Evolutionary conservation across 495 filamentous ascomycete species (phyloP).

Genomic region (Xylona heveae): DNA sequence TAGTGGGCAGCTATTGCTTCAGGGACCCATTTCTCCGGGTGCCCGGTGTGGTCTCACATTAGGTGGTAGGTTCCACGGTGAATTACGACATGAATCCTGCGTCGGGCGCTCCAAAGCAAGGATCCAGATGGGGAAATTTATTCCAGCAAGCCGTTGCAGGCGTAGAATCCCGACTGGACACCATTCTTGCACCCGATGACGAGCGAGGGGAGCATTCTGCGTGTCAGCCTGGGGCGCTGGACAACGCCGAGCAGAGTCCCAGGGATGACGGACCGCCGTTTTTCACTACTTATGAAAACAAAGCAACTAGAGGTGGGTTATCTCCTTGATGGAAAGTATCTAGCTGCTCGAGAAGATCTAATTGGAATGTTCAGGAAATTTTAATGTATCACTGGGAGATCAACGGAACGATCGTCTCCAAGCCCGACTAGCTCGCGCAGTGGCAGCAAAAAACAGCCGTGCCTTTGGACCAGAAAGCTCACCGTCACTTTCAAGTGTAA

Average conservation of each 20-base stretch:
- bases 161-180: conserved; percentile 82
- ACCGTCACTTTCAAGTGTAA: conserved; percentile 9
- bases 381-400: conserved; percentile 23
- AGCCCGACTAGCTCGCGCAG: conserved; percentile 57
- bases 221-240: no score
- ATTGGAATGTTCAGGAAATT: no score
- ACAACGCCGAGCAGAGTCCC: neutral
- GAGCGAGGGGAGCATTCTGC: conserved; percentile 16
- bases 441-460: conserved; percentile 25
- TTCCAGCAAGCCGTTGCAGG: conserved; percentile 82
- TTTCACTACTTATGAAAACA: no score
- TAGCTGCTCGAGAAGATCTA: conserved; percentile 31
- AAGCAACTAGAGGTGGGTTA: no score
- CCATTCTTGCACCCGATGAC: conserved; percentile 67
- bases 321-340: conserved; percentile 18
- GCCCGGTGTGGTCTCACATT: no score
- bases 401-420: conserved; percentile 57
- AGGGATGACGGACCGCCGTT: no score
- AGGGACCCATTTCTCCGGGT: no score
- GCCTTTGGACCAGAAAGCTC: conserved; percentile 8
- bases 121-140: conserved; percentile 65
- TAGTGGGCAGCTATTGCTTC: no score
- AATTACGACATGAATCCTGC: no score
- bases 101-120: no score
- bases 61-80: no score